Base-by-base conservation (phyloP, 176 grass and related monocot species). In the Saccharum officinarum region DNA sequence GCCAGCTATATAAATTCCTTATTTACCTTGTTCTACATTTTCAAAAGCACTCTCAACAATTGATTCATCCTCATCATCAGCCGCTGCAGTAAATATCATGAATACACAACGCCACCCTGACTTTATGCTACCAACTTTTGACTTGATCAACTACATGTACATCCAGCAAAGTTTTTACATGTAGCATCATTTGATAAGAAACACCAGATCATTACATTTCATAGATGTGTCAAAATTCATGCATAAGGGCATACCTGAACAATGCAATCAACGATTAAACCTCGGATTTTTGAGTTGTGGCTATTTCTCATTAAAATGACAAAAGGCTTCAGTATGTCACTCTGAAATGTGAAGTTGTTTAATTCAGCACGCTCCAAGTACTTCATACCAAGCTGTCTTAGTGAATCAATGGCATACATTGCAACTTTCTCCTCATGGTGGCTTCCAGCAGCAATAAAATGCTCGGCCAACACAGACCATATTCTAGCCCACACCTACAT, bases 311-410 rank as follows among this genome's bases (percentile, higher is more conserved):
- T 99, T 59, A 99, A 95, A 86, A 99, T 94, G 79, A 99, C 97
- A 89, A 99, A 99, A 71, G 97, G 97, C 77, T 99, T 99, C 85
- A 99, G 75, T 80, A 99, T 99, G 72, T 99, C 97, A 82, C 94
- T 99, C 76, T 99, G 97, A 82, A 99, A 99, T 47, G 97, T 97
- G 92, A 99, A 99, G 73, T 99, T 99, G 86, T 95, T 99, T 65
- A 99, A 46, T 75, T 99, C 97, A 70, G 97, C 94, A 49, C 97
- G 93, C 83, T 99, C 97, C 90, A 99, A 86, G 80, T 99, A 99
- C 90, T 99, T 99, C 93, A 99, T 99, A 75, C 97, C 94, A 88
- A 99, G 97, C 72, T 99, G 97, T 42, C 94, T 99, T 69, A 99
- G 83, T 14, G 97, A 99, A 69, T 96, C 97, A 82, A 99, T 99